These are phyloP conservation scores for Saccharomycopsis oosterbeekiorum DNA, from an alignment of 805 yeast species.

Conservation along the genomic window DNA sequence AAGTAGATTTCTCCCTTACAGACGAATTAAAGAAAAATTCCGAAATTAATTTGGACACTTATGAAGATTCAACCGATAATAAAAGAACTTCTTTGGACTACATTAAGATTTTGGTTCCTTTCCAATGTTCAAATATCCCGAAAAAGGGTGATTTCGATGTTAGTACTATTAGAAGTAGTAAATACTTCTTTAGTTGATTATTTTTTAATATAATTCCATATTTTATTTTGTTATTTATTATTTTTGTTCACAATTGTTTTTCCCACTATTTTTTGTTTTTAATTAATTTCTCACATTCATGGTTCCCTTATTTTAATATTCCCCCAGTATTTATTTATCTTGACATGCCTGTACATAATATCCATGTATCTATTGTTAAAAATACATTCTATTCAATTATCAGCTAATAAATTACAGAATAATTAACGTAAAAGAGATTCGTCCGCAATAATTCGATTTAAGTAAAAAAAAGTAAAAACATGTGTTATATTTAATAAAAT, in stretches of 20 bases:
- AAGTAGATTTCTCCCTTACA: not conserved
- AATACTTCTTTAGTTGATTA: conserved; percentile 55
- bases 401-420: not conserved
- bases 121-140: conserved; percentile 65
- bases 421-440: not conserved
- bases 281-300: not conserved
- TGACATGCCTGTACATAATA: not conserved
- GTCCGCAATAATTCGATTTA: not conserved
- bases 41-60: not conserved
- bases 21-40: not conserved
- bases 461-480: not conserved
- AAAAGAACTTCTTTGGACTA: not conserved
- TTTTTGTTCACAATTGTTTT: not conserved
- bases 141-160: conserved; percentile 80
- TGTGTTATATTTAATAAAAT: not conserved
- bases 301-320: not conserved
- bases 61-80: conserved; percentile 13
- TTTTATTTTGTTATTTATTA: not conserved
- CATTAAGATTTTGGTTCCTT: conserved; percentile 36
- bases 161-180: conserved; percentile 54
- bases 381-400: no score
- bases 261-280: not conserved
- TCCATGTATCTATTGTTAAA: no score
- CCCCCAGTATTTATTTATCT: not conserved
- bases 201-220: not conserved